Percentiles rank a stretch among this genome's conserved stretches.
Evolutionary conservation across 78 protist genomes (phyloP).

Genomic region (Goniomonas avonlea): DNA sequence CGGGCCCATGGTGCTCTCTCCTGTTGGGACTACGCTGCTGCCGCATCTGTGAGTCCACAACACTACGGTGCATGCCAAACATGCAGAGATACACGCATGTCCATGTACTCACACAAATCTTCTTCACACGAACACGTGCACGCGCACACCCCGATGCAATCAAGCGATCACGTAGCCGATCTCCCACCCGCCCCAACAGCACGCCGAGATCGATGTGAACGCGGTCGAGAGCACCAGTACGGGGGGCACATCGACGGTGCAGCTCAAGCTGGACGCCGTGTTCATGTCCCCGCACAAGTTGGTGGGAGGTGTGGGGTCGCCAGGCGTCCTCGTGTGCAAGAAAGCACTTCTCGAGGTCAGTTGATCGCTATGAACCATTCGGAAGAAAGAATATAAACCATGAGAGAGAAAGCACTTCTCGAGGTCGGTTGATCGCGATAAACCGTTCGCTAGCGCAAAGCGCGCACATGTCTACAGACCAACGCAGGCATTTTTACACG

Average conservation of each 20-base stretch:
- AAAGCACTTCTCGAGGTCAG: constrained; percentile 2
- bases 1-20: constrained; percentile 12
- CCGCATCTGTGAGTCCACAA: background rate
- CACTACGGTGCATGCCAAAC: background rate
- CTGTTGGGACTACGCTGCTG: background rate
- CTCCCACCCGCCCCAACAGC: no score
- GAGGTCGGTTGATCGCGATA: no score
- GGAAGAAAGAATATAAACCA: no score
- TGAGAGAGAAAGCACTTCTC: constrained; percentile 30
- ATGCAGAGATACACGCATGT: background rate
- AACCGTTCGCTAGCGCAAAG: no score
- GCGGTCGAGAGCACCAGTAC: background rate
- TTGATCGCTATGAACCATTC: no score
- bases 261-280: constrained; percentile 58
- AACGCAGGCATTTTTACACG: no score
- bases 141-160: no score
- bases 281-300: constrained; percentile 82
- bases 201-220: background rate
- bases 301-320: constrained; percentile 77
- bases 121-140: background rate
- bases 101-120: background rate
- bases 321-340: constrained; percentile 68
- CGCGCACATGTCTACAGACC: no score
- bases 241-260: background rate
- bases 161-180: no score